Evolutionary conservation across 768 basidiomycete species (phyloP), one percentile per base, ranked within the genome.

Genomic region (Chiua virens): DNA sequence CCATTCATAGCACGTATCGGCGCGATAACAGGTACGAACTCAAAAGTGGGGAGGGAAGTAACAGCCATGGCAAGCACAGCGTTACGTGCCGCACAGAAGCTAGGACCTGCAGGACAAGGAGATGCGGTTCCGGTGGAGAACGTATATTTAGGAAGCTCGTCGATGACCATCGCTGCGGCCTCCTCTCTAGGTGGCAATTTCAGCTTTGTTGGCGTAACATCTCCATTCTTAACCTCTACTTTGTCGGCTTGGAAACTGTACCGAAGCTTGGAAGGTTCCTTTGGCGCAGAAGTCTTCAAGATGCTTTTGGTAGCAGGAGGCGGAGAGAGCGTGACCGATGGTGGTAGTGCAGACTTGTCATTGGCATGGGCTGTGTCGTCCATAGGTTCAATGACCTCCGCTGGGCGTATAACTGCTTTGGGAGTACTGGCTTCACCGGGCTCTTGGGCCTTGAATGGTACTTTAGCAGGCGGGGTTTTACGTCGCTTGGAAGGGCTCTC

Each of bases 191-290:
- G 55, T 8, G 52, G 49, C 66, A 69, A 20, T 63, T 64, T 49
- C 44, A 53, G 45, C 60, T 60, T 50, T 43, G 56, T 17, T 56
- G 50, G 32, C 45, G 51, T 42, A 32, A 47, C 34, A 9, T 65
- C 65, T 27, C 41, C 37, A 30, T 51, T 44, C 47, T 58, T 57
- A 27, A 60, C 63, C 52, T 73, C 73, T 25, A 74, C 74, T 53
- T 67, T 69, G 47, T 85, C 86, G 3, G 80, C 77, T 42, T 82
- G 80, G 66, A 86, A 81, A 57, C 87, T 87, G 58, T 77, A 86
- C 23, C 89, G 80, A 50, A 91, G 74, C 62, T 89, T 90, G 52
- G 89, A 89, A 3, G 89, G 87, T 49, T 87, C 86, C 62, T 83
- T 87, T 1, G 89, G 89, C 9, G 78, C 77, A 23, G 74, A 80